Evolutionary conservation across 495 filamentous ascomycete genomes (phyloP), one percentile per base, ranked within the genome.

Genomic region (Daldinia loculata): DNA sequence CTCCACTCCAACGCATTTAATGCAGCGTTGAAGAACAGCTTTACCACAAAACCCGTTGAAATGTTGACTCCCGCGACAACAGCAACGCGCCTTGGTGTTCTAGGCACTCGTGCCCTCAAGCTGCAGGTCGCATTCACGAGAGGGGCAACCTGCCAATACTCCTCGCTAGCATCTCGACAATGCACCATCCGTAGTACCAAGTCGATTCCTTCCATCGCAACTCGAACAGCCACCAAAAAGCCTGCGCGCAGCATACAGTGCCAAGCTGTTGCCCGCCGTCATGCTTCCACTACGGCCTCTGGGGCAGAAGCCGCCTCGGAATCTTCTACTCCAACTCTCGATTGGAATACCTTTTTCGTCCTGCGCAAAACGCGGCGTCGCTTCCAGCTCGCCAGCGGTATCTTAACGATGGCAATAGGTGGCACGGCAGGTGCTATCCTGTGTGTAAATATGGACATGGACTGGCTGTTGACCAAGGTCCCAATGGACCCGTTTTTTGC

Each of bases 281-380:
- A 79, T 61, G 77, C 76, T 14, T 80, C 79, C 57, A 69, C 84
- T 26, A 76, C 81, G 24, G 61, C 80, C 63, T 76, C 82, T 29
- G 39, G 4, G 34, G 34, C 34, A 36, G 34, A 36, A 36, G 12
- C 67, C 15, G 63, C 79, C 27, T 24, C 64, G 24, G 68, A 77
- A 53, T 56, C 78, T 24, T 78, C 77, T 36, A 45, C 34, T 0
- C 81, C 72, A 22, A 22, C 81, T 29, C 88, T 97, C 19, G 89
- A 93, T 80, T 99, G 95, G 95, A 91, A 98, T 83, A 88, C 88
- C 41, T 99, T 97, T 87, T 94, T 99, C 86, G 85, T 85, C 70
- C 90, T 98, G 55, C 95, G 95, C 75, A 89, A 90, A 59, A 89
- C 88, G 36, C 92, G 95, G 22, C 91, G 95, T 14, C 87, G 91